Percentiles rank a stretch among this genome's conserved stretches.
Conservation (phyloP, 208 protist species). For the Leishmania turanica region DNA sequence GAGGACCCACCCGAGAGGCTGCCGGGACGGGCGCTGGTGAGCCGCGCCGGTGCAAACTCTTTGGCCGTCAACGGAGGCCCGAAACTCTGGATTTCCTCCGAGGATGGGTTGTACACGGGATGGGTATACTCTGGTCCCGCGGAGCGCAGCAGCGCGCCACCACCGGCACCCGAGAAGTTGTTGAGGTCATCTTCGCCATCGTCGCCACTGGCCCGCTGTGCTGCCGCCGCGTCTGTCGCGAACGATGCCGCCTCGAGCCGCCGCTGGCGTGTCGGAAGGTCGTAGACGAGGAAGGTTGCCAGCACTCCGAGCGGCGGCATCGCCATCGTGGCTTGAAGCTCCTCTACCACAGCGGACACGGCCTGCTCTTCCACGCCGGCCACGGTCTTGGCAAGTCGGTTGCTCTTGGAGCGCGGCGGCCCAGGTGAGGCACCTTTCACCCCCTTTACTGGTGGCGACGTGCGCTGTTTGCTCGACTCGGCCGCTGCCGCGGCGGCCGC, state of each 20-base stretch:
- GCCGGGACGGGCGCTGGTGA: conserved; percentile 4
- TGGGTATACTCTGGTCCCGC: conserved; percentile 9
- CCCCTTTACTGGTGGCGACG: conserved; percentile 10
- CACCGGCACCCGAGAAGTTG: background rate
- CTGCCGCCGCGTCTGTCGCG: conserved; percentile 6
- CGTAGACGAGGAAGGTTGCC: conserved; percentile 70
- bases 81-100: conserved; percentile 10
- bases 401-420: conserved; percentile 21
- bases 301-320: conserved; percentile 74
- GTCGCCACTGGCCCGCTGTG: background rate
- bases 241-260: conserved; percentile 48
- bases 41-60: conserved; percentile 3
- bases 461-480: conserved; percentile 20
- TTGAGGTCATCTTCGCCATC: conserved; percentile 10
- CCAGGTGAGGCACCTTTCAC: conserved; percentile 1
- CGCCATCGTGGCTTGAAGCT: conserved; percentile 28
- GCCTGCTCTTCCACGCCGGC: conserved; percentile 20
- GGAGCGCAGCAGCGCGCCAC: background rate
- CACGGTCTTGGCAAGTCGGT: conserved; percentile 9
- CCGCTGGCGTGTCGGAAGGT: conserved; percentile 56
- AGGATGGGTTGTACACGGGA: conserved; percentile 19
- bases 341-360: conserved; percentile 11
- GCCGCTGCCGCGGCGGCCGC: conserved; percentile 6
- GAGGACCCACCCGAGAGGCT: background rate
- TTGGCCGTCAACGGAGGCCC: background rate